Base-by-base conservation (phyloP, 805 yeast species). In the Kodamaea jinghongensis region DNA sequence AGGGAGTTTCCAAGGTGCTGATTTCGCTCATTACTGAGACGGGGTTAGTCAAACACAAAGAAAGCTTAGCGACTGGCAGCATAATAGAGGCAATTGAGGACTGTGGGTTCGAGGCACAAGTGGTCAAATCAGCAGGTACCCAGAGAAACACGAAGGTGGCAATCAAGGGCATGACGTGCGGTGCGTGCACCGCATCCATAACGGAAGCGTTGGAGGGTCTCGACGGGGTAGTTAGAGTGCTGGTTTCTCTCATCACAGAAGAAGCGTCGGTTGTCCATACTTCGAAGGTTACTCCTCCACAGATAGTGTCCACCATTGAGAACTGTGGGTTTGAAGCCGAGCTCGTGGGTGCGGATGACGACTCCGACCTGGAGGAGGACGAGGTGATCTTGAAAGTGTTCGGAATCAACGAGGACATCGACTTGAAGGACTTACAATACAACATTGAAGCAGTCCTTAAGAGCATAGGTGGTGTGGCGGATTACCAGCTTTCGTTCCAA, bases 1-100 rank as follows among this genome's bases (percentile, higher is more conserved):
- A 65, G 0, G 85, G 84, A 1, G 84, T 87, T 2, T 34, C 51
- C 1, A 53, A 60, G 4, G 86, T 73, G 0, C 70, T 74, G 2
- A 86, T 90, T 1, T 84, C 96, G 1, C 70, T 87, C 22, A 63
- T 86, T 3, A 86, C 96, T 0, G 93, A 86, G 48, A 76, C 78
- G 35, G 96, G 90, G 2, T 54, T 62, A 12, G 74, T 87, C 2
- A 56, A 54, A 7, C 89, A 82, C 54, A 61, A 60, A 28, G 47
- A 61, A 2, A 25, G 39, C 0, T 51, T 71, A 1, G 38, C 67
- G 0, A 44, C 55, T 1, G 73, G 65, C 1, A 51, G 49, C 3
- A 55, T 89, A 2, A 56, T 58, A 17, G 78, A 75, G 15, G 62
- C 78, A 2, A 74, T 90, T 11, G 95, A 87, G 44, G 85, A 83